These are phyloP conservation scores for Fagopyrum homotropicum DNA, from an alignment of 148 eudicot species.

Conservation along the genomic window DNA sequence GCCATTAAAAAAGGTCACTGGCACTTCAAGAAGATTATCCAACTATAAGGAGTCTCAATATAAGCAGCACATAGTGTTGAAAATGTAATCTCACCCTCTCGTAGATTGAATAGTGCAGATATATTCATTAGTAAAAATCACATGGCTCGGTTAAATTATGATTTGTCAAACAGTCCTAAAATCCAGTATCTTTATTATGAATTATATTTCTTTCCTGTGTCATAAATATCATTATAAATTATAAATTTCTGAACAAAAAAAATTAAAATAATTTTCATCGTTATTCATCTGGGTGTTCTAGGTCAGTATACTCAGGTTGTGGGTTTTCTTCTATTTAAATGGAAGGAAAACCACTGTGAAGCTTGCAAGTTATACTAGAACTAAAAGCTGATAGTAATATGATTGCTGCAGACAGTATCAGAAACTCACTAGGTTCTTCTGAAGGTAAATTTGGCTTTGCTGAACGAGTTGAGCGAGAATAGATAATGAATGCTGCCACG, in stretches of 20 bases:
- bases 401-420: constrained; percentile 12
- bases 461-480: constrained; percentile 39
- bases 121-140: background rate
- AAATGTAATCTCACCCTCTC: background rate
- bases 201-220: background rate
- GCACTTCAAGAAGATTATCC: constrained; percentile 7
- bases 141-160: too few relatives aligned
- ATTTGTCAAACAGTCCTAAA: background rate
- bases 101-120: background rate
- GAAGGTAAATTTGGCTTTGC: constrained; percentile 33
- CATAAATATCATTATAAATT: background rate
- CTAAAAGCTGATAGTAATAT: background rate
- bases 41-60: background rate
- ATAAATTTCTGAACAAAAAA: too few relatives aligned
- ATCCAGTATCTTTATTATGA: background rate
- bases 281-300: background rate
- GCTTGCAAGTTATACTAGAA: background rate
- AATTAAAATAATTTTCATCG: background rate
- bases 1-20: background rate
- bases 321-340: background rate
- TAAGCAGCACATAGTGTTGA: background rate
- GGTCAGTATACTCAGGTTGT: background rate
- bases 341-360: background rate
- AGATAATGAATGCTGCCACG: constrained; percentile 35
- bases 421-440: constrained; percentile 55